These are phyloP conservation scores for Salvia hispanica DNA, from an alignment of 257 asterid species.

Conservation along the genomic window DNA sequence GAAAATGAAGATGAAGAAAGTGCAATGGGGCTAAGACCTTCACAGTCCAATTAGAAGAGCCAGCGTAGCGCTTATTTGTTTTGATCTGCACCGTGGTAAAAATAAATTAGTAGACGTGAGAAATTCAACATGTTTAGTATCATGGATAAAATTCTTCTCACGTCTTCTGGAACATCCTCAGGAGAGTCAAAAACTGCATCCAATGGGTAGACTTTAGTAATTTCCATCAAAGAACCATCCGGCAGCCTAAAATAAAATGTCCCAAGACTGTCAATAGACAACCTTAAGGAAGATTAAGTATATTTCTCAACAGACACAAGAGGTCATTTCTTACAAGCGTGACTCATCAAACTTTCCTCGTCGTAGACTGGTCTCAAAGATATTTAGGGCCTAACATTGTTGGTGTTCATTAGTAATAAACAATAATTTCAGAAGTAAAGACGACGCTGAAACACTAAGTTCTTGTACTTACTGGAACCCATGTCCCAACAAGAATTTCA, in stretches of 20 bases:
- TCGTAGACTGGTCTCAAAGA: slow-evolving; percentile 83
- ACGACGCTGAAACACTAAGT: slow-evolving; percentile 34
- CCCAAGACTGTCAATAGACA: slow-evolving; percentile 20
- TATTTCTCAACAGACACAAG: slow-evolving; percentile 13
- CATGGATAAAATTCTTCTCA: slow-evolving; percentile 31
- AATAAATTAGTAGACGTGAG: background rate
- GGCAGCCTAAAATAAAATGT: slow-evolving; percentile 62
- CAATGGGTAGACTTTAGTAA: slow-evolving; percentile 81
- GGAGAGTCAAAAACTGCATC: slow-evolving; percentile 90
- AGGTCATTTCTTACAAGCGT: slow-evolving; percentile 57
- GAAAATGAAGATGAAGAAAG: slow-evolving; percentile 8
- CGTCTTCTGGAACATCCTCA: slow-evolving; percentile 98
- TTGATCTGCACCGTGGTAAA: slow-evolving; percentile 56
- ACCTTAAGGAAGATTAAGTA: background rate
- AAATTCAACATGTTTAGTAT: slow-evolving; percentile 2
- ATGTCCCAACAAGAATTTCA: slow-evolving; percentile 94
- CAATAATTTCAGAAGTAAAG: background rate
- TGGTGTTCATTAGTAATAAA: slow-evolving; percentile 18
- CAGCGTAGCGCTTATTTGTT: slow-evolving; percentile 87
- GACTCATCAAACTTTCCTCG: slow-evolving; percentile 97
- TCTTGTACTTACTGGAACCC: slow-evolving; percentile 89
- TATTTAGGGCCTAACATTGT: slow-evolving; percentile 71
- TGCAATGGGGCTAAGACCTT: slow-evolving; percentile 51
- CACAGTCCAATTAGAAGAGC: slow-evolving; percentile 92
- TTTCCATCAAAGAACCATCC: slow-evolving; percentile 97